Percentiles rank a stretch among this genome's conserved stretches.
Evolutionary conservation across 1,284 basidiomycete species (phyloP).

Genomic region (Rhodotorula sp.): DNA sequence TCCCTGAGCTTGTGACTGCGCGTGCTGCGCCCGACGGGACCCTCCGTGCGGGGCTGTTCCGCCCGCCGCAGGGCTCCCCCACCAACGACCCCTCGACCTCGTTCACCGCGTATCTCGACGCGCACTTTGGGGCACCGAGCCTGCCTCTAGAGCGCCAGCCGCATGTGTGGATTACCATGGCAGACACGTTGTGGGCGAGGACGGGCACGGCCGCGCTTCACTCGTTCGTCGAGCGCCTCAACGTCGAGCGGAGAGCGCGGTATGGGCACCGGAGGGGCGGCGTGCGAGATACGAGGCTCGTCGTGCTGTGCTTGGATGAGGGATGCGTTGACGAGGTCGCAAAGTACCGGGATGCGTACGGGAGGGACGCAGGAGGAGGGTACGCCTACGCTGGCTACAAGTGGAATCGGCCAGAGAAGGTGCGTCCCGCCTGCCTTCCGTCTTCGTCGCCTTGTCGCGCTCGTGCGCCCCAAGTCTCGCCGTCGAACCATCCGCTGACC

Average conservation of each 20-base stretch:
- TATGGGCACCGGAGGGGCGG: not conserved
- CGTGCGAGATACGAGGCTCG: slow-evolving; percentile 25
- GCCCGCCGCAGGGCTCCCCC: not conserved
- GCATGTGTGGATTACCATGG: slow-evolving; percentile 35
- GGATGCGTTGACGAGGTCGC: slow-evolving; percentile 13
- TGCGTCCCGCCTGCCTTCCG: not conserved
- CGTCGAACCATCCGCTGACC: too few relatives aligned
- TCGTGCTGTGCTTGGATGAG: slow-evolving; percentile 32
- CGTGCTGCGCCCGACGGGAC: slow-evolving; percentile 1
- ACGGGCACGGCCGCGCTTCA: slow-evolving; percentile 27
- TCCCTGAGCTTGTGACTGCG: too few relatives aligned
- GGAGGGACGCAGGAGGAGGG: slow-evolving; percentile 2
- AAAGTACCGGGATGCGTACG: slow-evolving; percentile 11
- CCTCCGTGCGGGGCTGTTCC: not conserved
- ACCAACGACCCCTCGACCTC: slow-evolving; percentile 13
- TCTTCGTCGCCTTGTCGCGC: not conserved
- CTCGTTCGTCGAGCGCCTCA: slow-evolving; percentile 25
- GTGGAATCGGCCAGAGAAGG: slow-evolving; percentile 26
- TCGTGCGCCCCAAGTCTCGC: too few relatives aligned
- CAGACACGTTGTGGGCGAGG: slow-evolving; percentile 14
- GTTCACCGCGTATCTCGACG: slow-evolving; percentile 18
- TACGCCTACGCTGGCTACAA: slow-evolving; percentile 28
- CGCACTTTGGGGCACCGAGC: slow-evolving; percentile 12
- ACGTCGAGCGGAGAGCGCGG: slow-evolving; percentile 16
- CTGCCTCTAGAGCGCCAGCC: not conserved